Evolutionary conservation across 495 filamentous ascomycete species (phyloP), one percentile per base, ranked within the genome.

Genomic region (Tuber brumale): DNA sequence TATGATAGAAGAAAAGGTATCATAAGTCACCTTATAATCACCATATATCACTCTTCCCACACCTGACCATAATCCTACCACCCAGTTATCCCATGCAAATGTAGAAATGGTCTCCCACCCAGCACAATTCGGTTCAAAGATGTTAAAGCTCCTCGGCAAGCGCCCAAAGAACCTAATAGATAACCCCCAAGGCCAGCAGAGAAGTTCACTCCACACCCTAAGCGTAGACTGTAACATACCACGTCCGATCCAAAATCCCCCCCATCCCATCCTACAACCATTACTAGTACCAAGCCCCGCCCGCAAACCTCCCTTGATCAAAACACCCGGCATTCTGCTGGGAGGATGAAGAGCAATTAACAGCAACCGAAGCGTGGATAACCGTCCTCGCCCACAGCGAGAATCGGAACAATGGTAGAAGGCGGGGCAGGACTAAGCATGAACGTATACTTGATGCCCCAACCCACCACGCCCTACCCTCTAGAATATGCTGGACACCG

Each of bases 401-500:
- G 86, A 70, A 88, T 94, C 75, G 92, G 92, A 42, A 94, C 92
- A 3, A 84, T 94, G 45, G 92, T 94, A 75, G 97, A 97, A 81
- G 94, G 94, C 69, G n/a, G n/a, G n/a, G 94, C 94, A 39, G 94
- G 94, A 6, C 89, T 97, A 35, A 93, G 93, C 16, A 96, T 97
- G 93, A 96, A 96, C 84, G 96, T 94, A n/a, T n/a, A 0, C 89
- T 93, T 75, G 94, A 97, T 81, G 91, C 92, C 3, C 88, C 96
- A 10, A 86, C 87, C 5, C 84, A 88, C 57, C 89, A 89, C 76
- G 90, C 89, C 57, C 90, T 90, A 39, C 70, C 85, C 87, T 69
- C 89, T 89, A 42, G 43, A 97, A 97, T 76, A 97, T 97, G 85
- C 87, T 97, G 42, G 94, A 97, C 82, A 96, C 93, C 0, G 94